Percentiles rank a stretch among this genome's conserved stretches.
phyloP scores from a whole-genome alignment of 495 filamentous ascomycete genomes.

The Penicillium canescens region DNA sequence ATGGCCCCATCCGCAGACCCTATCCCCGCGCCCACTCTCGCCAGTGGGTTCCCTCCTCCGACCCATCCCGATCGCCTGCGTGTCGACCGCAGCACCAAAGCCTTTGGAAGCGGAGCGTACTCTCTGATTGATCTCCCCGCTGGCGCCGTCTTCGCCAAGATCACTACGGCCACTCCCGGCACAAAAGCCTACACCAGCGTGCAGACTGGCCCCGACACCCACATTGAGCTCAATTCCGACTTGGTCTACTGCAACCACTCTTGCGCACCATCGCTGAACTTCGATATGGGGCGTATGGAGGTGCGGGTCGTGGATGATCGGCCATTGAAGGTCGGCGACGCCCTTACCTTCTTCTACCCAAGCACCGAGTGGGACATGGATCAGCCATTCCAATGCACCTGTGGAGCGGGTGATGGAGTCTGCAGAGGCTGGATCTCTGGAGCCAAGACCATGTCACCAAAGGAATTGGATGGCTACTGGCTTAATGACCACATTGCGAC shows the following conservation, averaged over 20 bases:
- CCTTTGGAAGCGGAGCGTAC: constrained; percentile 61
- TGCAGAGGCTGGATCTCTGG: constrained; percentile 39
- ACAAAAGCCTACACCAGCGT: constrained; percentile 70
- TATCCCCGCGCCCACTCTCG: constrained; percentile 9
- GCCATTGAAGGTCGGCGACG: constrained; percentile 57
- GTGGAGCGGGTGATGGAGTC: constrained; percentile 38
- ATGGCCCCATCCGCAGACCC: constrained; percentile 27
- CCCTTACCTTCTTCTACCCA: constrained; percentile 79
- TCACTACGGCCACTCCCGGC: constrained; percentile 52
- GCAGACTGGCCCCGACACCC: constrained; percentile 58
- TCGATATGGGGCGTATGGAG: constrained; percentile 65
- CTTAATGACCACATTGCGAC: constrained; percentile 37
- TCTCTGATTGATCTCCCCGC: constrained; percentile 63
- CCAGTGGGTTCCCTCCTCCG: constrained; percentile 18
- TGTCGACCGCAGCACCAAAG: constrained; percentile 38
- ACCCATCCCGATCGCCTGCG: constrained; percentile 39
- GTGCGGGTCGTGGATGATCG: constrained; percentile 59
- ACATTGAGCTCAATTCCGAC: constrained; percentile 75
- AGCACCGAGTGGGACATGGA: constrained; percentile 76
- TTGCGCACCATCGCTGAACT: constrained; percentile 67
- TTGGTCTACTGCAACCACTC: constrained; percentile 76
- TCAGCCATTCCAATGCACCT: constrained; percentile 69
- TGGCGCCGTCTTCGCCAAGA: constrained; percentile 58
- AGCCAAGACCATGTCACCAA: constrained; percentile 28
- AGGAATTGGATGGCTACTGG: constrained; percentile 37